Base-by-base conservation (phyloP, 2,329 filamentous ascomycete species). In the Aschersonia sp. region DNA sequence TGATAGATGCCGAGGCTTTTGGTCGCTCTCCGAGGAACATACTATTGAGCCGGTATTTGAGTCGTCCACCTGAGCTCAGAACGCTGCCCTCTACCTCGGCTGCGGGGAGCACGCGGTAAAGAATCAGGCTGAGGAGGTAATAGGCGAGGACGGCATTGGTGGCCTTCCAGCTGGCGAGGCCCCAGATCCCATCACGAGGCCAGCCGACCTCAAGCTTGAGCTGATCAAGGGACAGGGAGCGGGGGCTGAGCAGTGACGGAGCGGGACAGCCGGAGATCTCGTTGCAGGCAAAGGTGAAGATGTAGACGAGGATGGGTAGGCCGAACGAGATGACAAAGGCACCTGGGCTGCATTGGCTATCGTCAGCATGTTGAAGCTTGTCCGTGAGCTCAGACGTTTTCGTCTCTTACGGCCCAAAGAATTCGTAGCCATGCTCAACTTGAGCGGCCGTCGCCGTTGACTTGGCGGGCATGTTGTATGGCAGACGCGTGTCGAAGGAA, bases 201-300 rank as follows among this genome's bases (percentile, higher is more conserved):
- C 89, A 95, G 55, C 84, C 87, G 42, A 87, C 78, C 59, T 95
- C 87, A 48, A 70, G 62, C 69, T 90, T 92, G 55, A 95, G 68
- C 56, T 77, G 76, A 22, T 82, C 76, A 44, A 88, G 68, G 41
- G 80, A 80, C 50, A 95, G 67, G 7, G 77, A 83, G 48, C 75
- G 80, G 32, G 85, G 88, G 54, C 75, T 73, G 39, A 94, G 74
- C 7, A 90, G 72, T 4, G 85, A 87, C 4, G 89, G 87, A 3
- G 86, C 82, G 44, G 90, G 92, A 61, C 92, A 97, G 49, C 92
- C 90, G 7, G 87, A 83, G 53, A 94, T 71, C 63, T 97, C 89
- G 68, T 95, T 97, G 74, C 90, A 95, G 57, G 83, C 71, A 60
- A 95, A 94, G 44, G 81, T 75, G 60, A 90, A 83, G 56, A 81